Base-by-base conservation (phyloP, 345 rosid species). In the Iberis pinnata region DNA sequence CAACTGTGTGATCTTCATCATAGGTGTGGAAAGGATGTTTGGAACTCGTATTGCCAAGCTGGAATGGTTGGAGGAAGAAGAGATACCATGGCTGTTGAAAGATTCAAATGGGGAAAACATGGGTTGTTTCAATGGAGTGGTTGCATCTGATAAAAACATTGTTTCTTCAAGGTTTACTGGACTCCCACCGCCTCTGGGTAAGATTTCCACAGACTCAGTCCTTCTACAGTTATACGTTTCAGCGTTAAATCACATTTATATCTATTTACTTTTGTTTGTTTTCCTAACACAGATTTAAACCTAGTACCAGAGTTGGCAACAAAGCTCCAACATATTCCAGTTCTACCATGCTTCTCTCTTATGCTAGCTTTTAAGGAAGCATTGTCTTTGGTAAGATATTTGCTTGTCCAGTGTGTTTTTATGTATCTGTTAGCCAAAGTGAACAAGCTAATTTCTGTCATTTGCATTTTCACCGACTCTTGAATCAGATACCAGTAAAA, bases 351-450 rank as follows among this genome's bases (percentile, higher is more conserved):
- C 73, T 85, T 88, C 58, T 78, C 83, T 17, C 81, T 85, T 55
- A 80, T 88, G 95, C 75, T 88, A 56, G 95, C 89, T 56, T 88
- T 84, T 63, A 27, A 70, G 35, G 87, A 88, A 70, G 80, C 95
- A 33, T 69, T 88, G 64, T 79, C 92, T 43, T 72, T 50, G 65
- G 95, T 85, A 73, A 63, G 77, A 65, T 25, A 20, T 32, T 17
- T 40, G 2, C 51, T 40, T 60, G 0, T 47, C 31, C 33, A 47
- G 2, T 39, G 27, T 52, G 33, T 31, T 42, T 50, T 43, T 11
- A n/a, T 11, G 40, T 36, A 51, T 43, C 32, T 53, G n/a, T n/a
- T n/a, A n/a, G 36, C 13, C 14, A 27, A 35, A 25, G 14, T 12
- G n/a, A 54, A 39, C 13, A 37, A 4, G 44, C 61, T 66, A 12